Base-by-base conservation (phyloP, 768 basidiomycete species). In the Pisolithus marmoratus region DNA sequence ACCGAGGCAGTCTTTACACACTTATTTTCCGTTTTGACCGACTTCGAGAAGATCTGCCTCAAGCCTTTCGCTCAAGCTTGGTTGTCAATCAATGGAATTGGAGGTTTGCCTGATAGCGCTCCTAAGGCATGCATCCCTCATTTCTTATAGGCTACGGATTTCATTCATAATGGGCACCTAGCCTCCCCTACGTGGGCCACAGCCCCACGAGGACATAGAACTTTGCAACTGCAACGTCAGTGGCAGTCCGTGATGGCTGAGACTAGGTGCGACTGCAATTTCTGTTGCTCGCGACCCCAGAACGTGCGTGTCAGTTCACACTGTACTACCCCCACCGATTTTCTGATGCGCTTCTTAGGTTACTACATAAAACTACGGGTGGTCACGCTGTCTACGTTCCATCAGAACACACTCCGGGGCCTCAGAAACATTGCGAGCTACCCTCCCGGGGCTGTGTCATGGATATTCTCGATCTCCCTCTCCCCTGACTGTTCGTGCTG, bases 381-480 rank as follows among this genome's bases (percentile, higher is more conserved):
- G 22, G 41, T 2, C 22, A 8, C 8, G 42, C 37, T 5, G 17
- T 8, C 12, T 14, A 27, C 14, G n/a, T n/a, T 27, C n/a, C 41
- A 29, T 26, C 23, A 4, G 11, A 46, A 9, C 19, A 4, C 22
- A 42, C 52, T 8, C 54, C n/a, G 9, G 26, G 23, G n/a, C 5
- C 38, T 40, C 38, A 14, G 34, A 12, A 27, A 24, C 22, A 5
- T 2, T 4, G 7, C 26, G 44, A 42, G 7, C 23, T 64, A 38
- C 64, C 66, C 46, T 51, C 66, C 1, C 54, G 54, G 19, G 51
- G 52, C 22, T 60, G 53, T 36, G 40, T 67, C 31, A 49, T 64
- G 29, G 55, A 66, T n/a, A 54, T 66, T 5, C 38, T 70, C 11
- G 70, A 70, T 43, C 54, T 5, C 54, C 60, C 0, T 59, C 62